Percentiles rank a stretch among this genome's conserved stretches.
Evolutionary conservation across 345 rosid genomes (phyloP).

Genomic region (Microcos paniculata): DNA sequence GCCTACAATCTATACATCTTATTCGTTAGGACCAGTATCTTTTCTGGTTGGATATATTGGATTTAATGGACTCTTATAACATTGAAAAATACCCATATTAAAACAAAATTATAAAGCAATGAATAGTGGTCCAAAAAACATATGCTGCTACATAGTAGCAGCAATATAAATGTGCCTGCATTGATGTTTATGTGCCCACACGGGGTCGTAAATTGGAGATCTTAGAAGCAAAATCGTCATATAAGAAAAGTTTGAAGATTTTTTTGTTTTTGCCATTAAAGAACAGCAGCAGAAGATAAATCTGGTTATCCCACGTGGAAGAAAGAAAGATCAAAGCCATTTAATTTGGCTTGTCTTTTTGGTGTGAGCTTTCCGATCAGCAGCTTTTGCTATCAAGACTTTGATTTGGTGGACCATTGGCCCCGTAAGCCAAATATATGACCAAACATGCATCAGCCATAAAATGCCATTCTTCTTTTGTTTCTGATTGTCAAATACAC

Average conservation of each 20-base stretch:
- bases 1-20: neutral
- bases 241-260: neutral
- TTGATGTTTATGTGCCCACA: neutral
- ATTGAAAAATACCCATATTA: neutral
- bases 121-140: neutral
- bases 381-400: no score
- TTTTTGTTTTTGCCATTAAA: neutral
- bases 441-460: no score
- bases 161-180: neutral
- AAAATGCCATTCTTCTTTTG: no score
- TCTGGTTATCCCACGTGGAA: neutral
- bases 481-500: no score
- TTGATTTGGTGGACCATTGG: no score
- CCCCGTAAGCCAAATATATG: no score
- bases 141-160: neutral
- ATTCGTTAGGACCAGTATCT: neutral
- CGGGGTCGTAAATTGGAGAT: neutral
- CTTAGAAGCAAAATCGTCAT: neutral
- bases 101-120: neutral
- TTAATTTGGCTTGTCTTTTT: no score
- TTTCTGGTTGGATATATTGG: neutral
- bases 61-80: neutral
- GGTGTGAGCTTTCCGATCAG: no score
- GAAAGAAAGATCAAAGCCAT: neutral
- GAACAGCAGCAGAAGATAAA: neutral